Conservation (phyloP, 345 rosid genomes). For the Gossypium bickii region DNA sequence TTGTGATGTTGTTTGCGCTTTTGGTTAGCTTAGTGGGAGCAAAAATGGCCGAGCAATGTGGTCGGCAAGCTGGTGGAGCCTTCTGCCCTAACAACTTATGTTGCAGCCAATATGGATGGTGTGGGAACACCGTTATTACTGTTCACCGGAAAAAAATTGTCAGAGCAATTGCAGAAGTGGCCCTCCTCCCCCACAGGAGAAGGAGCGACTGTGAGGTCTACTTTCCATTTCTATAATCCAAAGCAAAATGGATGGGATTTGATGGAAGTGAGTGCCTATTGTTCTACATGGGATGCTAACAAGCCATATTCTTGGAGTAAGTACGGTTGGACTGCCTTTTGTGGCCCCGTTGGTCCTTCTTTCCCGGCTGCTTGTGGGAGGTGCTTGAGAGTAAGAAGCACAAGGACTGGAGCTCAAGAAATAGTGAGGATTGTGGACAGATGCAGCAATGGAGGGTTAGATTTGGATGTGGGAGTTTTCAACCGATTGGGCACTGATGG, state of each 20-base stretch:
- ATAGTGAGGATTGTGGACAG: conserved; percentile 12
- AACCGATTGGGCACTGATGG: conserved; percentile 14
- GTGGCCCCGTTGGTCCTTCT: conserved; percentile 47
- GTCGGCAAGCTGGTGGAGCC: not conserved
- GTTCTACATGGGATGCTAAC: conserved; percentile 52
- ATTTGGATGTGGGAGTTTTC: conserved; percentile 15
- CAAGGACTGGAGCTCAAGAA: conserved; percentile 12
- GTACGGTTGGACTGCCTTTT: conserved; percentile 63
- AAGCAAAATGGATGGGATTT: conserved; percentile 49
- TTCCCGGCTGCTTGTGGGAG: conserved; percentile 51
- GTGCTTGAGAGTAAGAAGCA: conserved; percentile 38
- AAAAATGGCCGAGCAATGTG: conserved; percentile 3
- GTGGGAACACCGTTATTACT: conserved; percentile 6
- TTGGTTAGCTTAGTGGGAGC: not conserved
- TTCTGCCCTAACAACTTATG: conserved; percentile 4
- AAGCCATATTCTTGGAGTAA: conserved; percentile 46
- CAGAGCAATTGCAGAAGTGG: conserved; percentile 36
- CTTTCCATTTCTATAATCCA: conserved; percentile 50
- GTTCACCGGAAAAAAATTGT: conserved; percentile 30
- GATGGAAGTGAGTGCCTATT: conserved; percentile 39
- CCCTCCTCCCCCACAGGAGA: not conserved
- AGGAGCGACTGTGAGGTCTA: conserved; percentile 39
- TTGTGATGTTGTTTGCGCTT: not conserved
- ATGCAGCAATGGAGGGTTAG: conserved; percentile 17
- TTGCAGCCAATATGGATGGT: conserved; percentile 16